Evolutionary conservation across 305 asterid genomes (phyloP).

Genomic region (Solanum hybrid): DNA sequence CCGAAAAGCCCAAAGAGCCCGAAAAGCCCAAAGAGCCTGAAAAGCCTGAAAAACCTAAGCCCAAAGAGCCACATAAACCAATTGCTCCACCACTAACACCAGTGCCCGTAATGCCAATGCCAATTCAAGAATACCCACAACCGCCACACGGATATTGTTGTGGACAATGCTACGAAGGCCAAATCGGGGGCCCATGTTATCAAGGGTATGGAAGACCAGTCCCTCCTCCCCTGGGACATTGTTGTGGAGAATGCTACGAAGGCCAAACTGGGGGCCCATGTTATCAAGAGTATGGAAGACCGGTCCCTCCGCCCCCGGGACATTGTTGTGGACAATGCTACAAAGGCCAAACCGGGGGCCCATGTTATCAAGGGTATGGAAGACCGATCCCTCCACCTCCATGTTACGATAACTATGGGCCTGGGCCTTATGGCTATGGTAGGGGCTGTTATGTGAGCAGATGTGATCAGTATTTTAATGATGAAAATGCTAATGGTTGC

Average conservation of each 20-base stretch:
- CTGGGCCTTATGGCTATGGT: slow-evolving; percentile 8
- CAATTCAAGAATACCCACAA: slow-evolving; percentile 10
- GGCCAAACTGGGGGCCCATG: too few relatives aligned
- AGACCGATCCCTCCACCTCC: neutral
- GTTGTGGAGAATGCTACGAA: too few relatives aligned
- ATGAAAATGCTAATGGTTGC: slow-evolving; percentile 44
- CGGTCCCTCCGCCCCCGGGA: too few relatives aligned
- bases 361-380: slow-evolving; percentile 36
- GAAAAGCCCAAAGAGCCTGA: neutral
- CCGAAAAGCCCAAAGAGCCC: too few relatives aligned
- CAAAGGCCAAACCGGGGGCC: slow-evolving; percentile 21
- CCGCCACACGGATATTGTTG: neutral
- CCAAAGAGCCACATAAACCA: neutral
- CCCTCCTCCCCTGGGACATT: too few relatives aligned
- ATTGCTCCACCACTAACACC: neutral
- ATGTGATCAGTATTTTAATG: slow-evolving; percentile 33
- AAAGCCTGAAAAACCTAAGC: neutral
- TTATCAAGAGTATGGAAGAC: too few relatives aligned
- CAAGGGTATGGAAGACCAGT: slow-evolving; percentile 21
- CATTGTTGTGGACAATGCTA: slow-evolving; percentile 9
- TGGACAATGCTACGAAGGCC: slow-evolving; percentile 26
- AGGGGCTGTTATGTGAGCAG: slow-evolving; percentile 15
- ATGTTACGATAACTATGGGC: neutral
- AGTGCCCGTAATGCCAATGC: neutral
- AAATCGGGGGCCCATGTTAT: slow-evolving; percentile 27